These are phyloP conservation scores for Mortierella sp. DNA, from an alignment of 371 early-diverging fungal species.

Conservation along the genomic window DNA sequence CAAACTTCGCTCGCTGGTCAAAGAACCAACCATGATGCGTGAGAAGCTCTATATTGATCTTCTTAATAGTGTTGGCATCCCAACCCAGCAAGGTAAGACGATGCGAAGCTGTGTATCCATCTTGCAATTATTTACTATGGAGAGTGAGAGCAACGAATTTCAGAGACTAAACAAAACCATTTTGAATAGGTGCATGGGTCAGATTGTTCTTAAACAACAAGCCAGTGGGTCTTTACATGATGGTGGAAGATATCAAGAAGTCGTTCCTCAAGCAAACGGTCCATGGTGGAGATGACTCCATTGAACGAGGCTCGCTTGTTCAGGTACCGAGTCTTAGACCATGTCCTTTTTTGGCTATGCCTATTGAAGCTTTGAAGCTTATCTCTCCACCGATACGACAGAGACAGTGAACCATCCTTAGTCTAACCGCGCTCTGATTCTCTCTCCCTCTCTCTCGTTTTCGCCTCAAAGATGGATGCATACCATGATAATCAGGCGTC, in stretches of 20 bases:
- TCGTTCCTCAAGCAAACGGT: conserved; percentile 58
- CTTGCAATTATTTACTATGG: too few species aligned
- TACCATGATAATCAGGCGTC: conserved; percentile 47
- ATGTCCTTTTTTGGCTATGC: too few species aligned
- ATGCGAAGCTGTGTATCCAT: too few species aligned
- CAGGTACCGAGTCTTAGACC: conserved; percentile 35
- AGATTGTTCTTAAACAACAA: conserved; percentile 63
- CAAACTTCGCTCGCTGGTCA: conserved; percentile 60
- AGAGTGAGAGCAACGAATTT: too few species aligned
- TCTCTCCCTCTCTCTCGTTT: background rate
- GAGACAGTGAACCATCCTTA: too few species aligned
- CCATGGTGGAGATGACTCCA: conserved; percentile 20
- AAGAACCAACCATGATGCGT: conserved; percentile 61
- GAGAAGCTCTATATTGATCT: conserved; percentile 63
- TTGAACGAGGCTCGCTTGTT: conserved; percentile 23
- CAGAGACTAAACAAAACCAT: too few species aligned
- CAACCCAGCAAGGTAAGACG: conserved; percentile 56
- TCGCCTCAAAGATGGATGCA: conserved; percentile 53
- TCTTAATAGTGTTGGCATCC: conserved; percentile 61
- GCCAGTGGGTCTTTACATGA: conserved; percentile 60
- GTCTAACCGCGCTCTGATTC: too few species aligned
- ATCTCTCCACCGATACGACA: too few species aligned
- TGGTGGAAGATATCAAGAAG: conserved; percentile 65
- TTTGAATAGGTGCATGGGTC: conserved; percentile 58
- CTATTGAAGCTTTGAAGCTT: too few species aligned